phyloP scores from a whole-genome alignment of 306 rosid genomes.

The Arachis stenosperma region DNA sequence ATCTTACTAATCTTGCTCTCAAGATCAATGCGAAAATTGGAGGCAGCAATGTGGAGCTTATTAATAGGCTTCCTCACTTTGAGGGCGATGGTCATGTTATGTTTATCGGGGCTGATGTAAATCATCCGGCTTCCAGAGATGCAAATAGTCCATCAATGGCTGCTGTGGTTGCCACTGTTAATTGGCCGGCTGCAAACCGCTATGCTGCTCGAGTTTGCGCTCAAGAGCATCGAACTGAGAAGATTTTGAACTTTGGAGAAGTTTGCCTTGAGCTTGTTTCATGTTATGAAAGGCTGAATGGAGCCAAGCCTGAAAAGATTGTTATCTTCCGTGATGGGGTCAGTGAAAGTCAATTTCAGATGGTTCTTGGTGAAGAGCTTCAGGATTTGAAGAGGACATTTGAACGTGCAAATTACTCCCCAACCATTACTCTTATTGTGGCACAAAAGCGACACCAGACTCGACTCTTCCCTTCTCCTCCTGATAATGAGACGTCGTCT shows the following conservation, averaged over 20 bases:
- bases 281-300: constrained; percentile 45
- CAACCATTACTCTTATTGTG: constrained; percentile 68
- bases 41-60: constrained; percentile 79
- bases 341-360: constrained; percentile 74
- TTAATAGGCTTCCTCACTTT: constrained; percentile 47
- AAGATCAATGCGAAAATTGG: constrained; percentile 90
- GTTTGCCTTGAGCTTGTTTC: constrained; percentile 61
- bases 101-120: constrained; percentile 90
- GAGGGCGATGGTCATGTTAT: constrained; percentile 58
- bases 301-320: constrained; percentile 53
- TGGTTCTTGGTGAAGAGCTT: constrained; percentile 78
- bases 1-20: constrained; percentile 68
- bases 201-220: constrained; percentile 68
- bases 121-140: constrained; percentile 64
- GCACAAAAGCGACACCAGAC: constrained; percentile 86
- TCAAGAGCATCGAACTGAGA: constrained; percentile 57
- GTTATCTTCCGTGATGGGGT: constrained; percentile 82
- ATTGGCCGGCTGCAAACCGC: constrained; percentile 84
- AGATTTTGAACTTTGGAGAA: constrained; percentile 57
- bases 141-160: constrained; percentile 66
- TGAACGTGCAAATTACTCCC: constrained; percentile 39
- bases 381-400: constrained; percentile 53
- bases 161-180: constrained; percentile 71
- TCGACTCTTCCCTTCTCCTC: constrained; percentile 55
- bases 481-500: constrained; percentile 5